phyloP scores from a whole-genome alignment of 2,329 filamentous ascomycete species.

The Helotiales sp. region DNA sequence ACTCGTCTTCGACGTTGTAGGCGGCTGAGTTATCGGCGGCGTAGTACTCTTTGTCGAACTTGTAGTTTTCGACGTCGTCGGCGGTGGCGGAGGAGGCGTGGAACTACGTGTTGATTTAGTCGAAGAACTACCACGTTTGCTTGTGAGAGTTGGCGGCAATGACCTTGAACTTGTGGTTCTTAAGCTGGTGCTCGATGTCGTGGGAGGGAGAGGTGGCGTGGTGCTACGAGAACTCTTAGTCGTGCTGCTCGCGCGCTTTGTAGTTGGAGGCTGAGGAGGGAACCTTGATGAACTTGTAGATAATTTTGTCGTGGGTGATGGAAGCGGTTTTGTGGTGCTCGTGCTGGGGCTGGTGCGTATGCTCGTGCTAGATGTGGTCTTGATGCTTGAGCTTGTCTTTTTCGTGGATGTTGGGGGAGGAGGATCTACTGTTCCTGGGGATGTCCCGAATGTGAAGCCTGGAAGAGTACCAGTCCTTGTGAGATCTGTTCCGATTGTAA shows the following conservation, averaged over 20 bases:
- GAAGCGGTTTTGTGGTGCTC: neutral
- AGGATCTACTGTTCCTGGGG: neutral
- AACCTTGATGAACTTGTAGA: constrained; percentile 7
- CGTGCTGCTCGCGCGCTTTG: neutral
- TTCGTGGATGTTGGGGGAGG: neutral
- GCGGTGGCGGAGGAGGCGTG: neutral
- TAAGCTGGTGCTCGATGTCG: neutral
- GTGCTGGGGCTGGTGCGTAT: no score
- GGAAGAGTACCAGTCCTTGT: neutral
- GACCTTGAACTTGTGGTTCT: constrained; percentile 6
- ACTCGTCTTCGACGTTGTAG: neutral
- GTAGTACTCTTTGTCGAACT: neutral
- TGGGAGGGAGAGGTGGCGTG: neutral
- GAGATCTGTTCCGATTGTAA: constrained; percentile 5
- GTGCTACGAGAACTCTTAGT: constrained; percentile 3
- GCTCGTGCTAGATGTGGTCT: constrained; percentile 8
- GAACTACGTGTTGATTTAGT: constrained; percentile 7
- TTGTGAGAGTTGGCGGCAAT: neutral
- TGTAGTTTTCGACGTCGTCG: neutral
- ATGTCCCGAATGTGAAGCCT: constrained; percentile 1
- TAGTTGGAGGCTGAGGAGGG: neutral
- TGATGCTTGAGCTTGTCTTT: constrained; percentile 5
- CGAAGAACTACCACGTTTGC: neutral
- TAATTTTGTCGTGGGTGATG: neutral
- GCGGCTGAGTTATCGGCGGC: neutral